Conservation (phyloP, 2,329 filamentous ascomycete species). For the Pseudocercospora crystallina region DNA sequence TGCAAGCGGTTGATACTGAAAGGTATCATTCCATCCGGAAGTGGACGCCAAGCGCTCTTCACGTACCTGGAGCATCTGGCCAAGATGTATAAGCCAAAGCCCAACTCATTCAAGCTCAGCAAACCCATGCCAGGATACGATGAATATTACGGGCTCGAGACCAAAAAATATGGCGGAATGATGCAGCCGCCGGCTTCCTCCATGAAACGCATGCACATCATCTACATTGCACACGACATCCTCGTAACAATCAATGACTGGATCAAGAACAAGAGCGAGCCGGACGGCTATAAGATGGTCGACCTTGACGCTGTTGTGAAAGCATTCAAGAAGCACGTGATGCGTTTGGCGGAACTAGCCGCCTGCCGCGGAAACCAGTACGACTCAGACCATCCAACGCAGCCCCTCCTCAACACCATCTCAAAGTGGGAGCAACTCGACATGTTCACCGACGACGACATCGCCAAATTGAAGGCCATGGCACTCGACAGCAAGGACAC, state of each 20-base stretch:
- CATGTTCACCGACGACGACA: constrained; percentile 2
- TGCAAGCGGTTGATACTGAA: constrained; percentile 24
- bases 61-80: constrained; percentile 20
- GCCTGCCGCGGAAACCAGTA: constrained; percentile 3
- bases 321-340: constrained; percentile 3
- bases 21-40: constrained; percentile 16
- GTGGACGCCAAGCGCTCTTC: constrained; percentile 14
- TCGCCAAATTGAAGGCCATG: neutral
- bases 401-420: constrained; percentile 1
- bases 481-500: neutral
- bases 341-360: constrained; percentile 5
- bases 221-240: constrained; percentile 25
- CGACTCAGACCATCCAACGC: constrained; percentile 1
- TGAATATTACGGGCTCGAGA: too few relatives aligned
- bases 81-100: constrained; percentile 10
- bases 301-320: neutral
- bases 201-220: constrained; percentile 23
- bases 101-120: too few relatives aligned
- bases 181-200: constrained; percentile 19
- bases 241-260: constrained; percentile 8
- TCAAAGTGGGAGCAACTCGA: constrained; percentile 3
- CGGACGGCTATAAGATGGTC: neutral
- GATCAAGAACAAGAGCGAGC: constrained; percentile 2
- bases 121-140: too few relatives aligned
- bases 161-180: too few relatives aligned